Percentiles rank a stretch among this genome's conserved stretches.
Conservation (phyloP, 2,329 filamentous ascomycete genomes). For the Alternaria metachromatica region DNA sequence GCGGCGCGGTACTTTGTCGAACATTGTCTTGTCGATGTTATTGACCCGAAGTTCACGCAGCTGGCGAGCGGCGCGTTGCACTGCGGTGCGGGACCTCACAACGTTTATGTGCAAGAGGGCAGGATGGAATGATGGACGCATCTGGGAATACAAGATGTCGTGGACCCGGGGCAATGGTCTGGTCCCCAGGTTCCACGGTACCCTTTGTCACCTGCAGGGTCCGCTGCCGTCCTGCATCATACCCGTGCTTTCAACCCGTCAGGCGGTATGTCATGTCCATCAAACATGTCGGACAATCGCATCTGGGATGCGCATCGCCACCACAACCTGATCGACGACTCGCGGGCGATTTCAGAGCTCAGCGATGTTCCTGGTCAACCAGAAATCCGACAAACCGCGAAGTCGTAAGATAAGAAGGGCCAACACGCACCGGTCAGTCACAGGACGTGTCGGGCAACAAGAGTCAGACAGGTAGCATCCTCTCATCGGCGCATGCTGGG, state of each 20-base stretch:
- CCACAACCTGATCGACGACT: neutral
- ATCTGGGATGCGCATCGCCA: neutral
- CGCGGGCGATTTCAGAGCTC: neutral
- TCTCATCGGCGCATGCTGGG: neutral
- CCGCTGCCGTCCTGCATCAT: neutral
- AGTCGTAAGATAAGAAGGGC: neutral
- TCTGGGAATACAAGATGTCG: neutral
- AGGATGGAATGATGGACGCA: neutral
- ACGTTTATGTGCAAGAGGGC: constrained; percentile 7
- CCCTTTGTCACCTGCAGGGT: constrained; percentile 2
- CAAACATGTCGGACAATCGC: neutral
- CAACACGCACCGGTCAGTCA: neutral
- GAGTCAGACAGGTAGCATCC: neutral
- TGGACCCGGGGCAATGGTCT: neutral
- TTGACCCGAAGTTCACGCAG: constrained; percentile 4
- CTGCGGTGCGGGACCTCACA: constrained; percentile 4
- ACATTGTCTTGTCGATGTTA: neutral
- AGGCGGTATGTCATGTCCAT: neutral
- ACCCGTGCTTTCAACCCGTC: neutral
- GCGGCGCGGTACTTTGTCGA: constrained; percentile 12
- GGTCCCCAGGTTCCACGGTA: neutral
- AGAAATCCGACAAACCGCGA: neutral
- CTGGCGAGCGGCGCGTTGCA: constrained; percentile 6
- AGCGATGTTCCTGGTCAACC: neutral
- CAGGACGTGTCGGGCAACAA: neutral